Conservation (phyloP, 1,139 yeast species). For the Scheffersomyces cryptocercus region DNA sequence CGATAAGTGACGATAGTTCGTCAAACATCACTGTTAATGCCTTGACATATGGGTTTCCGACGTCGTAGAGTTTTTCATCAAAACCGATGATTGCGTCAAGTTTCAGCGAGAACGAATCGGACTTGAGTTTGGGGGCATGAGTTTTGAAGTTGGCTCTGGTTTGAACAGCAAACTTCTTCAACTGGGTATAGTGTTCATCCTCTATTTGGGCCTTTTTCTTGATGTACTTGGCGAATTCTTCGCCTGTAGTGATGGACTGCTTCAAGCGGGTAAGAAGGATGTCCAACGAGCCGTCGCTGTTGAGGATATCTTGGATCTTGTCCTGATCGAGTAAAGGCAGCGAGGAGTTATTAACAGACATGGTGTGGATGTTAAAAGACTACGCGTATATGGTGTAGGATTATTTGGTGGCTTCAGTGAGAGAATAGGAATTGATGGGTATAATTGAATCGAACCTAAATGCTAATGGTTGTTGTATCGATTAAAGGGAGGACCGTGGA, state of each 20-base stretch:
- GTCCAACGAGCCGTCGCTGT: slow-evolving; percentile 53
- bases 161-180: slow-evolving; percentile 63
- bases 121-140: slow-evolving; percentile 41
- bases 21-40: slow-evolving; percentile 85
- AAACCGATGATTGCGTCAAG: slow-evolving; percentile 71
- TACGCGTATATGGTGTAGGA: too few species aligned
- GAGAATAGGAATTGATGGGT: too few species aligned
- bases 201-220: slow-evolving; percentile 79
- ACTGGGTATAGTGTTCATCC: slow-evolving; percentile 73
- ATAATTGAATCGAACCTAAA: too few species aligned
- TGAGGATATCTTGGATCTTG: slow-evolving; percentile 30
- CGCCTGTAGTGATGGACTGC: slow-evolving; percentile 77
- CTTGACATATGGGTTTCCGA: slow-evolving; percentile 73
- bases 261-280: slow-evolving; percentile 72
- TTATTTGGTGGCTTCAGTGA: too few species aligned
- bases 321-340: slow-evolving; percentile 27
- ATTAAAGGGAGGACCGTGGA: too few species aligned
- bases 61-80: slow-evolving; percentile 74
- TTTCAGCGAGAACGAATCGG: slow-evolving; percentile 68
- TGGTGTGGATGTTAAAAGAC: too few species aligned
- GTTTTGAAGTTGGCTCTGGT: slow-evolving; percentile 53
- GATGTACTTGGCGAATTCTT: slow-evolving; percentile 77
- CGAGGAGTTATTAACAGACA: too few species aligned
- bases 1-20: slow-evolving; percentile 73
- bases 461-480: too few species aligned